Evolutionary conservation across 768 basidiomycete genomes (phyloP).

Genomic region (Rhodotorula sphaerocarpa): DNA sequence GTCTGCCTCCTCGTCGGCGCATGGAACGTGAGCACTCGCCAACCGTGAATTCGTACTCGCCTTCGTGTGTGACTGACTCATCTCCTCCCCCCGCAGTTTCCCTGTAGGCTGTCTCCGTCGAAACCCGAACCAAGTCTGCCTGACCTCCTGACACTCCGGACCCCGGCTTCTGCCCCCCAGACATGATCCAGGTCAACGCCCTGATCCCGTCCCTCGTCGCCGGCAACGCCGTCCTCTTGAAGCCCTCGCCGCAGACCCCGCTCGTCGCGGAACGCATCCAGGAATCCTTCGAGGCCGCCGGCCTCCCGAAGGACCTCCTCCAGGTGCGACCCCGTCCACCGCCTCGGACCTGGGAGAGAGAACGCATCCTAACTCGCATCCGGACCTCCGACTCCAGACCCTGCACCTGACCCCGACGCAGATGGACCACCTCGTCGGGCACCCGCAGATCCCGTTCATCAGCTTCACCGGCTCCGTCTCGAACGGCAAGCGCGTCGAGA

Average conservation of each 20-base stretch:
- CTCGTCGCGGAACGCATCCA: conserved; percentile 73
- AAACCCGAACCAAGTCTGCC: not conserved
- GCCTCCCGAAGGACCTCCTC: conserved; percentile 65
- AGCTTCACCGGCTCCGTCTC: conserved; percentile 83
- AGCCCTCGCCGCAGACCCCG: conserved; percentile 95
- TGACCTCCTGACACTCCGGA: conserved; percentile 41
- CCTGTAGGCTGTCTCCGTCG: not conserved
- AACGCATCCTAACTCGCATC: conserved; percentile 13
- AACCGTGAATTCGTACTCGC: not conserved
- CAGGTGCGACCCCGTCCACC: conserved; percentile 39
- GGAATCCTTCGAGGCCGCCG: conserved; percentile 60
- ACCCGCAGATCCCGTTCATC: conserved; percentile 66
- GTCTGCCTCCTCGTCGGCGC: conserved; percentile 80
- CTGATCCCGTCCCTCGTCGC: conserved; percentile 84
- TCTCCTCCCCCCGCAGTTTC: not conserved
- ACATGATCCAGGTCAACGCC: conserved; percentile 81
- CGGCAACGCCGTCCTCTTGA: conserved; percentile 79
- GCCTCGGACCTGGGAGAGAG: conserved; percentile 26
- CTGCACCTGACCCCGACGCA: conserved; percentile 63
- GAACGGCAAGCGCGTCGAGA: conserved; percentile 66
- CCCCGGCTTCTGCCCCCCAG: conserved; percentile 50
- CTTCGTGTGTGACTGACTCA: not conserved
- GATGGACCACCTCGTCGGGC: conserved; percentile 56
- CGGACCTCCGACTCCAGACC: conserved; percentile 48
- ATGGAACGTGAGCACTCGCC: conserved; percentile 67